These are phyloP conservation scores for Mortierella sp. DNA, from an alignment of 371 early-diverging fungal genomes.

Conservation along the genomic window DNA sequence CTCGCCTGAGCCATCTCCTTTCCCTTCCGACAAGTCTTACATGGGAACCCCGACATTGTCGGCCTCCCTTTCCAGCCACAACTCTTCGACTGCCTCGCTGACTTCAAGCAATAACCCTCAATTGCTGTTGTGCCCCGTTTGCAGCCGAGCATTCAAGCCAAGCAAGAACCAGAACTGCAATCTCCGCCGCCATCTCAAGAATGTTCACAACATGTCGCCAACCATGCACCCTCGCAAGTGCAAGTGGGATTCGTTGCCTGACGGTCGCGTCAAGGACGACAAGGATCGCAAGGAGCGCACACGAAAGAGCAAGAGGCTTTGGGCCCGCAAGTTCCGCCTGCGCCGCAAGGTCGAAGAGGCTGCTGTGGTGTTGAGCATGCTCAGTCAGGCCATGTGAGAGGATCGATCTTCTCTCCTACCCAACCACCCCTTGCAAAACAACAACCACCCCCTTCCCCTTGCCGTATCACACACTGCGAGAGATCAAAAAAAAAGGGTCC, in stretches of 20 bases:
- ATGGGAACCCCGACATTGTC: slow-evolving; percentile 6
- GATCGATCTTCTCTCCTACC: too few relatives aligned
- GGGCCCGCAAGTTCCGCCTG: slow-evolving; percentile 56
- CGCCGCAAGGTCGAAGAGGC: slow-evolving; percentile 54
- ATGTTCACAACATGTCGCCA: slow-evolving; percentile 52
- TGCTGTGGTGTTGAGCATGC: slow-evolving; percentile 53
- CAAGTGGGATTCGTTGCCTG: slow-evolving; percentile 55
- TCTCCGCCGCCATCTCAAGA: slow-evolving; percentile 49
- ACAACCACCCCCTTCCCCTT: too few relatives aligned
- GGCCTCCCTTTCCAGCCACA: slow-evolving; percentile 1
- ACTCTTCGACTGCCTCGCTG: slow-evolving; percentile 7
- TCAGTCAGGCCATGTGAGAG: slow-evolving; percentile 42
- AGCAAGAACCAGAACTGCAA: slow-evolving; percentile 53
- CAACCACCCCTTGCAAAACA: too few relatives aligned
- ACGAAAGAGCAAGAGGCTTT: slow-evolving; percentile 52
- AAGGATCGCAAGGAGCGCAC: slow-evolving; percentile 55
- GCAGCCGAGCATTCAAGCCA: slow-evolving; percentile 50
- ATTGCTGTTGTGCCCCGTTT: slow-evolving; percentile 46
- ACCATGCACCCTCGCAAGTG: slow-evolving; percentile 54
- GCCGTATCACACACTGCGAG: too few relatives aligned
- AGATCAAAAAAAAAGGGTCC: too few relatives aligned
- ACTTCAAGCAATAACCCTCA: slow-evolving; percentile 11
- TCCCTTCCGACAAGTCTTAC: slow-evolving; percentile 11
- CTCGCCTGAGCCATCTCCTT: slow-evolving; percentile 26
- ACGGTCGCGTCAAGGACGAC: slow-evolving; percentile 55